Conservation (phyloP, 2,329 filamentous ascomycete species). For the Microsporum ferrugineum region DNA sequence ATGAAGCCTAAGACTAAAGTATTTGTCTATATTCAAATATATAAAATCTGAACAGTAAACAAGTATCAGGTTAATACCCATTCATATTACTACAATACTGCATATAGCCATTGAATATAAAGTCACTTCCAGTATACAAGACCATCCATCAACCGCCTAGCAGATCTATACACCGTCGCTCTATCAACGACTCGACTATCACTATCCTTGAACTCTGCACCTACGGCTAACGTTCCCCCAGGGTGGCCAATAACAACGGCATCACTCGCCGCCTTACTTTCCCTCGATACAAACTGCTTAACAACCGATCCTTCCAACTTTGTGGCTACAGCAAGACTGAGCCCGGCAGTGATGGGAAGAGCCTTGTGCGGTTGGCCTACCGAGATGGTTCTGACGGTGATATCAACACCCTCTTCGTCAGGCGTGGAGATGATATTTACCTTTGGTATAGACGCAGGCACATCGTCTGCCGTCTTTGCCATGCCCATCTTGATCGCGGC, state of each 20-base stretch:
- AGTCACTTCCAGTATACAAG: slow-evolving; percentile 30
- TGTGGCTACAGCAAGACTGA: slow-evolving; percentile 41
- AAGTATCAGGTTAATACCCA: no score
- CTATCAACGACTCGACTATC: slow-evolving; percentile 26
- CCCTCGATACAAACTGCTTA: slow-evolving; percentile 17
- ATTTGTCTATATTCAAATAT: no score
- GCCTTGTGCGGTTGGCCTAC: slow-evolving; percentile 48
- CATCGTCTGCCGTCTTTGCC: slow-evolving; percentile 32
- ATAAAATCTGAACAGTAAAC: no score
- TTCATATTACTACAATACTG: not conserved
- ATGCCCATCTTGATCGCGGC: slow-evolving; percentile 54
- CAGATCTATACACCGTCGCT: slow-evolving; percentile 39
- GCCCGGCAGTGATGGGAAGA: slow-evolving; percentile 45
- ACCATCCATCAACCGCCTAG: slow-evolving; percentile 39
- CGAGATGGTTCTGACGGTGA: slow-evolving; percentile 41
- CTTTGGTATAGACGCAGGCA: slow-evolving; percentile 51
- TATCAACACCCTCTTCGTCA: slow-evolving; percentile 22
- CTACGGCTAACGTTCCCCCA: slow-evolving; percentile 37
- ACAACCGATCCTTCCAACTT: slow-evolving; percentile 35
- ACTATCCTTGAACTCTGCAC: slow-evolving; percentile 25
- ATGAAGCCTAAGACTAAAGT: no score
- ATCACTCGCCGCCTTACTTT: not conserved
- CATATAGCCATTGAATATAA: not conserved
- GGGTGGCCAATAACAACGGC: slow-evolving; percentile 37
- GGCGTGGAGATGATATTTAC: slow-evolving; percentile 45